phyloP scores from a whole-genome alignment of 2,329 filamentous ascomycete species.

The Periconia digitata region DNA sequence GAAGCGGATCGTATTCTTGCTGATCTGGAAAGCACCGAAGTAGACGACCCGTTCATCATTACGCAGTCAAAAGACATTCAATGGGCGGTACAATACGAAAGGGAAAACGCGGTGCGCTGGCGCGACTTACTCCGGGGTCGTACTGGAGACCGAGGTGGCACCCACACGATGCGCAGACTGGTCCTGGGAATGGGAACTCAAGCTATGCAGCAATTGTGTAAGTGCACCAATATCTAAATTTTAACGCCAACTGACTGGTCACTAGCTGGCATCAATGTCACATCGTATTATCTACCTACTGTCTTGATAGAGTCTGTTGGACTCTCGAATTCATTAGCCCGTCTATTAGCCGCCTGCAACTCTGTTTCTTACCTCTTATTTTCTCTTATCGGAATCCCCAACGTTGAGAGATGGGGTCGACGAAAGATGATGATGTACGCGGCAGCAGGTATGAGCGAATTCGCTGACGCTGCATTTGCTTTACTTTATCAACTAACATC shows the following conservation, averaged over 20 bases:
- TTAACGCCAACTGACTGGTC: conserved; percentile 15
- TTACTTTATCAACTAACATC: too few relatives aligned
- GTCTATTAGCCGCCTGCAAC: conserved; percentile 60
- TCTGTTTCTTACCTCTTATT: conserved; percentile 53
- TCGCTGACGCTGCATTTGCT: too few relatives aligned
- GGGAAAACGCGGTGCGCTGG: conserved; percentile 54
- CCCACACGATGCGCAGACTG: conserved; percentile 53
- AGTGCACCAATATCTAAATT: conserved; percentile 20
- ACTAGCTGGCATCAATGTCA: conserved; percentile 41
- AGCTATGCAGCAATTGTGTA: conserved; percentile 52
- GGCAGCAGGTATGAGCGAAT: conserved; percentile 27
- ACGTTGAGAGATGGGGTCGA: conserved; percentile 56
- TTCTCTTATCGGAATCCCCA: conserved; percentile 49
- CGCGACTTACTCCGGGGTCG: conserved; percentile 52
- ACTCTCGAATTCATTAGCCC: conserved; percentile 53
- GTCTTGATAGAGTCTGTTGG: conserved; percentile 62
- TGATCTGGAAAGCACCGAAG: conserved; percentile 49
- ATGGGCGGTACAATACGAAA: conserved; percentile 53
- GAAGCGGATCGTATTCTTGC: conserved; percentile 54
- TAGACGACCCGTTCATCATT: conserved; percentile 46
- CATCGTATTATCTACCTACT: conserved; percentile 57
- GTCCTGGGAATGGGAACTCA: conserved; percentile 58
- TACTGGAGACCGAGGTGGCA: conserved; percentile 48
- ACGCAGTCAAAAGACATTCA: conserved; percentile 52
- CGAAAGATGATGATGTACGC: conserved; percentile 62